Evolutionary conservation across 2,329 filamentous ascomycete species (phyloP), one percentile per base, ranked within the genome.

Genomic region (Akanthomyces uredinophilus): DNA sequence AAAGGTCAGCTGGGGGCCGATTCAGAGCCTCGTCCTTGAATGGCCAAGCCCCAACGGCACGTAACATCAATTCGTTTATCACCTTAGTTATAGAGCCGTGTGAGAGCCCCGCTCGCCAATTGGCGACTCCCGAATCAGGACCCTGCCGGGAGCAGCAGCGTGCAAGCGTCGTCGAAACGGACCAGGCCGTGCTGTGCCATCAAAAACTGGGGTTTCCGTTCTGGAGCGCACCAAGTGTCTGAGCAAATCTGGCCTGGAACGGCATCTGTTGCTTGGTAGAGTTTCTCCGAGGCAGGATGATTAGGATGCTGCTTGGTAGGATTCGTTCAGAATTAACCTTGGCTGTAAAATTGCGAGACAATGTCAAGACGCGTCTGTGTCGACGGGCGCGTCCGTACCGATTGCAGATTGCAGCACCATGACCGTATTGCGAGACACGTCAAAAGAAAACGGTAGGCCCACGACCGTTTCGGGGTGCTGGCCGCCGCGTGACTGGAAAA

Each of bases 1-100:
- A 59, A 3, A 39, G 46, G 47, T 60, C 56, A 60, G 46, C 56
- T 51, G 56, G 47, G 46, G 56, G 46, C 35, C 47, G 43, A 41
- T 39, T 39, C 22, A 49, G 20, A 58, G 55, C 55, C 55, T 58
- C 55, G 55, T 58, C 32, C n/a, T n/a, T 55, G 41, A 35, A 32
- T 11, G 6, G 13, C 39, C 53, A 20, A 35, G 16, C 52, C 52
- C 2, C 39, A 37, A 59, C 46, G 56, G 56, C 24, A 60, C 56
- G 56, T 60, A 60, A 51, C 56, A 60, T 60, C 46, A n/a, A 47
- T 43, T 60, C 47, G 56, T 60, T 51, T 47, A 37, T 52, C n/a
- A n/a, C n/a, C n/a, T n/a, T n/a, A n/a, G n/a, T n/a, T n/a, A n/a
- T 52, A 35, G 29, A 5, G 32, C 32, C 32, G 32, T 35, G 20